Evolutionary conservation across 495 filamentous ascomycete genomes (phyloP), one percentile per base, ranked within the genome.

Genomic region (Hypoxylon cercidicola): DNA sequence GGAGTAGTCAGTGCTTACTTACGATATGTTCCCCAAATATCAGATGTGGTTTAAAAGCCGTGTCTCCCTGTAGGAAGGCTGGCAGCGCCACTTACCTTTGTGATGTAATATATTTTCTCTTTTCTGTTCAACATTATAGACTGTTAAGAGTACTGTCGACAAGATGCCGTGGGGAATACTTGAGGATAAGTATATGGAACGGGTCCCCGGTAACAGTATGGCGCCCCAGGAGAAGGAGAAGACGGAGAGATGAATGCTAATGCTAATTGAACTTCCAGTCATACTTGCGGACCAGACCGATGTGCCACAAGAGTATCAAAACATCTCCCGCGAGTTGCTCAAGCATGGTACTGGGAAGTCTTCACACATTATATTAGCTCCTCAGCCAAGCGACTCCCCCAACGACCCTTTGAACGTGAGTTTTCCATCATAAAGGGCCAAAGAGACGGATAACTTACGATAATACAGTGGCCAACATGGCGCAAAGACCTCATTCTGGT

Each of bases 401-500:
- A 85, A 86, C 58, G 84, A 86, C 60, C 84, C 84, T 10, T 66
- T 86, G 51, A 83, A 83, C 43, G 78, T 77, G 43, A 55, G 76
- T 69, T 11, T 15, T 39, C 20, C 52, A 1, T 0, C 23, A n/a
- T 39, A 32, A 45, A 19, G 2, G n/a, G 21, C 16, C 51, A 3
- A 28, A 28, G 34, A 52, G 58, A 62, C 19, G 37, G 32, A 41
- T 7, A 59, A 66, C 57, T 77, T 18, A 65, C 39, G 43, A 15
- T 47, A 23, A 25, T 67, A 64, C 60, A 82, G 74, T 83, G 81
- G 82, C 76, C 82, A 28, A 68, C 75, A 53, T 85, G 81, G 81
- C 77, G 77, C 53, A 83, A 84, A 65, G 84, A 87, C 66, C 47
- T 77, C 5, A 81, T 85, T 32, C 75, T 87, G 15, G 62, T 82